Evolutionary conservation across 805 yeast species (phyloP), one percentile per base, ranked within the genome.

Genomic region (Groenewaldozyma tartarivorans): DNA sequence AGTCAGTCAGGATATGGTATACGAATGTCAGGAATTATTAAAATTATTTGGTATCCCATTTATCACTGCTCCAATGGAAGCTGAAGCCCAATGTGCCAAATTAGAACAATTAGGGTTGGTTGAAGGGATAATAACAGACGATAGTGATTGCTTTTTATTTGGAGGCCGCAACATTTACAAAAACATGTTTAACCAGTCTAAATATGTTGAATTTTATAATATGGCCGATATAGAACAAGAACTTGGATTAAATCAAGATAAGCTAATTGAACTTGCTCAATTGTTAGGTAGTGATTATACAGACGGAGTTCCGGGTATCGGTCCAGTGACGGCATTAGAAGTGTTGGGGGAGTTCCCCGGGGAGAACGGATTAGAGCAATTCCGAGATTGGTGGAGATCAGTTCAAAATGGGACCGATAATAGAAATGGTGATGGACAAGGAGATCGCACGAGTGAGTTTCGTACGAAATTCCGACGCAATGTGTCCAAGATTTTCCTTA

Each of bases 41-140:
- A 73, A 81, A 21, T 62, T 90, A 40, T 92, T 92, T 67, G 98
- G 98, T 1, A 82, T 92, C 3, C 99, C 99, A 0, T 92, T 76
- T 50, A 72, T 92, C 6, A 84, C 95, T 0, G 96, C 98, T 0
- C 99, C 98, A 1, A 86, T 86, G 88, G 99, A 92, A 61, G 98
- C 98, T 1, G 99, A 92, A 63, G 97, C 98, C 0, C 98, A 92
- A 55, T 92, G 99, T 63, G 96, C 95, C 0, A 84, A 81, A 48
- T 62, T 92, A 4, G 60, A 76, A 31, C 55, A 60, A n/a, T 58
- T 87, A 18, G 75, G 72, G 0, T 64, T 92, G 16, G 96, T 90
- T 3, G 97, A 92, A 60, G 99, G 98, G 0, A 81, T 92, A 4
- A 79, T 92, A 19, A 92, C 98, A 0, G 99, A 92, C 62, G 99